These are phyloP conservation scores for Mycena maculata DNA, from an alignment of 768 basidiomycete genomes.

Conservation along the genomic window DNA sequence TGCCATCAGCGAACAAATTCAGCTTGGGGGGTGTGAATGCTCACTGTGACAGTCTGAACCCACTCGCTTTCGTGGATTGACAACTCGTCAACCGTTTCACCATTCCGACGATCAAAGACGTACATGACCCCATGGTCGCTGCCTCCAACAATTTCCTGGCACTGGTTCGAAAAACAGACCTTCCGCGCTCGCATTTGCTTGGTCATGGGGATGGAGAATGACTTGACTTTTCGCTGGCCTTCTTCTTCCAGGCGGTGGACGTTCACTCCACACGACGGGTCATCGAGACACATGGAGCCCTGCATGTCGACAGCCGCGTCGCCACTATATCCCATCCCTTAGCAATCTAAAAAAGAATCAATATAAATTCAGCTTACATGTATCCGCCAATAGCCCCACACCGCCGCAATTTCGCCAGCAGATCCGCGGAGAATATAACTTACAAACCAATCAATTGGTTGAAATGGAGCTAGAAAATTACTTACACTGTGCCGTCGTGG, in stretches of 20 bases:
- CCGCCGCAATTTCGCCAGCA: too few species aligned
- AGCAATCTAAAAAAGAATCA: too few species aligned
- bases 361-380: too few species aligned
- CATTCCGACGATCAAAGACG: constrained; percentile 33
- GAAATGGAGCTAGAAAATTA: not conserved
- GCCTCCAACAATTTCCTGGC: constrained; percentile 16
- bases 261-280: too few species aligned
- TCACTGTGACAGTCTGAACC: constrained; percentile 32
- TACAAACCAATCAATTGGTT: too few species aligned
- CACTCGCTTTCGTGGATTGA: constrained; percentile 14
- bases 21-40: not conserved
- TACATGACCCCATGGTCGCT: constrained; percentile 36
- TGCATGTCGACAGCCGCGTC: too few species aligned
- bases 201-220: constrained; percentile 17
- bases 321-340: too few species aligned
- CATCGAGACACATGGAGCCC: too few species aligned
- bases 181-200: constrained; percentile 10
- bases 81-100: constrained; percentile 24
- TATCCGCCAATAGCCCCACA: too few species aligned
- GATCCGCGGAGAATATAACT: too few species aligned
- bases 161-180: constrained; percentile 29
- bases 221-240: not conserved
- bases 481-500: not conserved
- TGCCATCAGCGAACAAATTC: not conserved
- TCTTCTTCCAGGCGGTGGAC: too few species aligned